A percentile compares a stretch with the other conserved stretches of the same genome.
These are phyloP conservation scores for Solanum stenotomum DNA, from an alignment of 257 asterid genomes.

Conservation along the genomic window DNA sequence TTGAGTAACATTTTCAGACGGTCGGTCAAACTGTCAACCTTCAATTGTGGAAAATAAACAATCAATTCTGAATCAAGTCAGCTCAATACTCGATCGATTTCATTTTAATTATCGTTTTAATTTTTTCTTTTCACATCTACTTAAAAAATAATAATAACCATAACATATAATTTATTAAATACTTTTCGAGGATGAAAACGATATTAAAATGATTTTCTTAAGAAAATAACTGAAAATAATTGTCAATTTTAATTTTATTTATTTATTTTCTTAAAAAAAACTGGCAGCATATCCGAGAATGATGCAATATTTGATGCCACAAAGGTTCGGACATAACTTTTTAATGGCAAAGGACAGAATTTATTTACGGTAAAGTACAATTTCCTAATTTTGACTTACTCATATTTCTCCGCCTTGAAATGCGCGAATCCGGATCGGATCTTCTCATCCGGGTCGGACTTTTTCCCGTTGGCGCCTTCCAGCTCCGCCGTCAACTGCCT, in stretches of 20 bases:
- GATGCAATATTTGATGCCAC: not conserved
- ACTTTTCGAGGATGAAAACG: no score
- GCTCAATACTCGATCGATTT: fast-evolving
- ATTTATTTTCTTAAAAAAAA: not conserved
- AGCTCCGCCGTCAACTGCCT: constrained; percentile 60
- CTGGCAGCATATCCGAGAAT: constrained; percentile 19
- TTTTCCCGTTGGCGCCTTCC: constrained; percentile 17
- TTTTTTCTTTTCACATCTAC: not conserved
- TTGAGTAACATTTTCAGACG: not conserved
- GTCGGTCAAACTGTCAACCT: not conserved
- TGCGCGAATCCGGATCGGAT: constrained; percentile 63
- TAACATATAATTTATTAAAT: no score
- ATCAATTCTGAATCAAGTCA: not conserved
- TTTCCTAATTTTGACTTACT: constrained; percentile 22
- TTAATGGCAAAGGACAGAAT: not conserved
- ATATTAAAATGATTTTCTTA: no score
- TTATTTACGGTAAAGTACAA: not conserved
- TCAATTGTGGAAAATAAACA: not conserved
- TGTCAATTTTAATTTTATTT: not conserved
- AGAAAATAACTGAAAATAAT: no score
- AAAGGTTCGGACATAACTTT: not conserved
- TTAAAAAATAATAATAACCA: no score
- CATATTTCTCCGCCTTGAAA: constrained; percentile 42
- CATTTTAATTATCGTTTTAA: not conserved
- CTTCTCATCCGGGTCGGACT: constrained; percentile 42